Percentiles rank a stretch among this genome's conserved stretches.
These are phyloP conservation scores for Oldenlandia corymbosa DNA, from an alignment of 257 asterid species.

Conservation along the genomic window DNA sequence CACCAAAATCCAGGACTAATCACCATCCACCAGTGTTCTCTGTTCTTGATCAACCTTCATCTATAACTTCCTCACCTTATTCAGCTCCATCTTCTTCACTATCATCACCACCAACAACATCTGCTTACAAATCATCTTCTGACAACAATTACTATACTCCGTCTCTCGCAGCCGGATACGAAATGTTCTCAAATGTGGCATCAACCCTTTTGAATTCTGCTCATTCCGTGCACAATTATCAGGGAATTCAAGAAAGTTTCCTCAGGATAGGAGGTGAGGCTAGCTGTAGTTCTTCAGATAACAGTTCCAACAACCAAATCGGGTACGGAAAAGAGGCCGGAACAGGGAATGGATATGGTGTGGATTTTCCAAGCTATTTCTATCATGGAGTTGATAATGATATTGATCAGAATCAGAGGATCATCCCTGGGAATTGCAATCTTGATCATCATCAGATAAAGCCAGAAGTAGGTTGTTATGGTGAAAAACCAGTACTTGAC, in stretches of 20 bases:
- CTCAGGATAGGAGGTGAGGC: conserved; percentile 34
- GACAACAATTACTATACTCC: conserved; percentile 1
- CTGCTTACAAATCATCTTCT: neutral
- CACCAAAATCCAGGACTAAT: conserved; percentile 15
- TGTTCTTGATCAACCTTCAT: conserved; percentile 15
- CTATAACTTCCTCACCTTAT: conserved; percentile 15
- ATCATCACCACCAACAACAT: neutral
- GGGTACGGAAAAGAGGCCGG: conserved; percentile 22
- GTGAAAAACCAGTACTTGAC: conserved; percentile 45
- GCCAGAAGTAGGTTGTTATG: neutral
- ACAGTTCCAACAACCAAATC: conserved; percentile 25
- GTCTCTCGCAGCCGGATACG: conserved; percentile 4
- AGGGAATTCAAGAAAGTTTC: conserved; percentile 11
- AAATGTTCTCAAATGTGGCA: conserved; percentile 2
- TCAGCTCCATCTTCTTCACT: conserved; percentile 11
- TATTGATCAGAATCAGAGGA: conserved; percentile 18
- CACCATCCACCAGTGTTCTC: conserved; percentile 1
- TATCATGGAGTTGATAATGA: conserved; percentile 20
- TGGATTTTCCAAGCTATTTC: conserved; percentile 28
- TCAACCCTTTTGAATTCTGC: conserved; percentile 6
- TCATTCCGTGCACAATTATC: conserved; percentile 14
- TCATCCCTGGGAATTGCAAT: conserved; percentile 10
- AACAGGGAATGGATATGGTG: conserved; percentile 9
- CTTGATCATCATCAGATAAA: neutral
- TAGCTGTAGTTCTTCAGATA: conserved; percentile 45